Evolutionary conservation across 352 stramenopile genomes (phyloP).

Genomic region (Globisporangium canariense): DNA sequence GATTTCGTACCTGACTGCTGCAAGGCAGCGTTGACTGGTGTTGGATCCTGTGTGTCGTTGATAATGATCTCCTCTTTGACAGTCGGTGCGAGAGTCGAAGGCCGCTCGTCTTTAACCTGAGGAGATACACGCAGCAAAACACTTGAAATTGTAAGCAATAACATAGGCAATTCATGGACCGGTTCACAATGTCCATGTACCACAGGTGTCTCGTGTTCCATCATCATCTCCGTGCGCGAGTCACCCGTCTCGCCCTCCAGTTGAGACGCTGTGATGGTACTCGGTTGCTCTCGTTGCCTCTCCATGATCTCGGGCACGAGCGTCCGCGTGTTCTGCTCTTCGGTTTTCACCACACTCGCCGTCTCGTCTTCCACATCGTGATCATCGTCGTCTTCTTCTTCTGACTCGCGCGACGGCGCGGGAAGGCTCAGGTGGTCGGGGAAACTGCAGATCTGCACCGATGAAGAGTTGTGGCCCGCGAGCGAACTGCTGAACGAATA

Average conservation of each 20-base stretch:
- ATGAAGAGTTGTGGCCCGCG: constrained; percentile 46
- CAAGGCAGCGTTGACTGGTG: background rate
- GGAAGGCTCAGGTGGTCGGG: constrained; percentile 64
- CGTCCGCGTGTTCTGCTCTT: constrained; percentile 7
- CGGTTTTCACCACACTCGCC: background rate
- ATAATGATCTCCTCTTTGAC: constrained; percentile 10
- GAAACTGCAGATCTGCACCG: constrained; percentile 53
- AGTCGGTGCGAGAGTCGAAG: background rate
- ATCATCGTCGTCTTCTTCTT: constrained; percentile 21
- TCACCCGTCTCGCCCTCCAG: background rate
- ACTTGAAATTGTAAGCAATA: background rate
- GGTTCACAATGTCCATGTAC: background rate
- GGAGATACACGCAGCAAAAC: background rate
- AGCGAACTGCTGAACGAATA: constrained; percentile 66
- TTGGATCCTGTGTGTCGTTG: background rate
- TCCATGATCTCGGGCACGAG: background rate
- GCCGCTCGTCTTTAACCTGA: constrained; percentile 9
- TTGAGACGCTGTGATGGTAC: background rate
- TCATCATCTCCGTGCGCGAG: background rate
- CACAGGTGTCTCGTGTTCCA: background rate
- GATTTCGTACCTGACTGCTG: background rate
- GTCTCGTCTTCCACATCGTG: constrained; percentile 4
- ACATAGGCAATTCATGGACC: background rate
- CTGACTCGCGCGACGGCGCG: constrained; percentile 17
- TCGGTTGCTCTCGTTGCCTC: background rate